These are phyloP conservation scores for Suhomyces sp. DNA, from an alignment of 805 yeast genomes.

Conservation along the genomic window DNA sequence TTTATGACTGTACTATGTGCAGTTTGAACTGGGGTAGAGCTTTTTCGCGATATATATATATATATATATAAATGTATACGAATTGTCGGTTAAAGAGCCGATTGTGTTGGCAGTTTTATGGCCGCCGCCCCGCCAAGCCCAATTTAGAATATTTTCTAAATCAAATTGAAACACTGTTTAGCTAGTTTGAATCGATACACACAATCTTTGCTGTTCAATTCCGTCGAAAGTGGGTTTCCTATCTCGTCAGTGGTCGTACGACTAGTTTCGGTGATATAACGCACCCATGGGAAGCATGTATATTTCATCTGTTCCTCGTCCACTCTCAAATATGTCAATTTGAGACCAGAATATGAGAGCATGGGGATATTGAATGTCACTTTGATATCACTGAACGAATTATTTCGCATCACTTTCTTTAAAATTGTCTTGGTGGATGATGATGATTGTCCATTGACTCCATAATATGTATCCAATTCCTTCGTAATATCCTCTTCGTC, in stretches of 20 bases:
- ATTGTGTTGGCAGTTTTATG: too few species aligned
- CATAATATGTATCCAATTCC: conserved; percentile 28
- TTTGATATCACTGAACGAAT: conserved; percentile 23
- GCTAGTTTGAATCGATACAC: conserved; percentile 26
- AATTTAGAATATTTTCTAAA: too few species aligned
- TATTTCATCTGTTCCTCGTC: conserved; percentile 60
- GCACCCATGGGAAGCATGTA: conserved; percentile 78
- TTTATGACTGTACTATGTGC: too few species aligned
- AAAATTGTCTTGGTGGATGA: conserved; percentile 25
- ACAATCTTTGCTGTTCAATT: conserved; percentile 3
- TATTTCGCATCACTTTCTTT: conserved; percentile 11
- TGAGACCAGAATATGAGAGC: conserved; percentile 63
- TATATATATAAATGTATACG: too few species aligned
- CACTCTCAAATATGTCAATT: conserved; percentile 64
- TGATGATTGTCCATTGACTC: conserved; percentile 35
- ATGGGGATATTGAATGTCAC: conserved; percentile 41
- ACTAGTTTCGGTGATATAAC: conserved; percentile 41
- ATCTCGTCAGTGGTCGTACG: background rate
- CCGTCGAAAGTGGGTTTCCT: background rate
- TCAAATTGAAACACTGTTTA: conserved; percentile 14
- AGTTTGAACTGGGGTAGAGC: too few species aligned
- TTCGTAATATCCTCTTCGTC: conserved; percentile 12
- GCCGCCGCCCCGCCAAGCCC: too few species aligned
- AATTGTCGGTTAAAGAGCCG: too few species aligned
- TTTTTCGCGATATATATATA: too few species aligned